Percentiles rank a stretch among this genome's conserved stretches.
Evolutionary conservation across 495 filamentous ascomycete genomes (phyloP).

Genomic region (Aspergillus conjunctus): DNA sequence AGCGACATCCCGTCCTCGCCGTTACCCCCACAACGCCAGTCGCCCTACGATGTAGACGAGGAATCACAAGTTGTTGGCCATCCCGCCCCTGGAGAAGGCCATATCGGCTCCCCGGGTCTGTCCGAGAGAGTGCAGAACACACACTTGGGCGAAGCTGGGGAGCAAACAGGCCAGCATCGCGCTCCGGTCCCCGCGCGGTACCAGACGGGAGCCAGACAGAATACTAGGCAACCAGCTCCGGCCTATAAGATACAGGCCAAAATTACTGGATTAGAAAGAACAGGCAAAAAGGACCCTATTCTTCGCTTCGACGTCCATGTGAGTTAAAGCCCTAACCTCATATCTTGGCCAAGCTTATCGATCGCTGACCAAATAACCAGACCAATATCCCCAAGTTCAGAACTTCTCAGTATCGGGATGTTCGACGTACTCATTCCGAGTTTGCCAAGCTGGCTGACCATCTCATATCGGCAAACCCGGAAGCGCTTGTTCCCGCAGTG

Average conservation of each 20-base stretch:
- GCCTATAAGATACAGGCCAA: slow-evolving; percentile 89
- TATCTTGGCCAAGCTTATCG: slow-evolving; percentile 10
- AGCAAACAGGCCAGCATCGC: slow-evolving; percentile 50
- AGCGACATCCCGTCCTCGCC: slow-evolving; percentile 61
- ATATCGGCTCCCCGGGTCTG: slow-evolving; percentile 39
- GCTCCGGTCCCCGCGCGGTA: slow-evolving; percentile 52
- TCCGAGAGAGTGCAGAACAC: slow-evolving; percentile 49
- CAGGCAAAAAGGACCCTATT: slow-evolving; percentile 92
- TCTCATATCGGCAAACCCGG: slow-evolving; percentile 91
- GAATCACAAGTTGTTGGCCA: slow-evolving; percentile 31
- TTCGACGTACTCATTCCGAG: slow-evolving; percentile 91
- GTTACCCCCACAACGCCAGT: slow-evolving; percentile 42
- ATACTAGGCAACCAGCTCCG: slow-evolving; percentile 51
- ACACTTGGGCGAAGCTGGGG: slow-evolving; percentile 42
- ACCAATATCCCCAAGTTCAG: slow-evolving; percentile 97
- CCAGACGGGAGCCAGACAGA: slow-evolving; percentile 47
- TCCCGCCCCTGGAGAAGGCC: slow-evolving; percentile 15
- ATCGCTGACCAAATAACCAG: slow-evolving; percentile 47
- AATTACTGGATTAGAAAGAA: slow-evolving; percentile 88
- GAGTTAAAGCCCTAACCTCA: slow-evolving; percentile 36
- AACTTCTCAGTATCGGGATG: slow-evolving; percentile 96
- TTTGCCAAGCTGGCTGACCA: slow-evolving; percentile 95
- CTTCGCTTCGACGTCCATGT: slow-evolving; percentile 97
- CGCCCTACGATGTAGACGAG: slow-evolving; percentile 43
- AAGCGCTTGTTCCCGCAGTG: slow-evolving; percentile 96